Percentiles rank a stretch among this genome's conserved stretches.
phyloP scores from a whole-genome alignment of 2,329 filamentous ascomycete genomes.

The Colletotrichum costaricense region DNA sequence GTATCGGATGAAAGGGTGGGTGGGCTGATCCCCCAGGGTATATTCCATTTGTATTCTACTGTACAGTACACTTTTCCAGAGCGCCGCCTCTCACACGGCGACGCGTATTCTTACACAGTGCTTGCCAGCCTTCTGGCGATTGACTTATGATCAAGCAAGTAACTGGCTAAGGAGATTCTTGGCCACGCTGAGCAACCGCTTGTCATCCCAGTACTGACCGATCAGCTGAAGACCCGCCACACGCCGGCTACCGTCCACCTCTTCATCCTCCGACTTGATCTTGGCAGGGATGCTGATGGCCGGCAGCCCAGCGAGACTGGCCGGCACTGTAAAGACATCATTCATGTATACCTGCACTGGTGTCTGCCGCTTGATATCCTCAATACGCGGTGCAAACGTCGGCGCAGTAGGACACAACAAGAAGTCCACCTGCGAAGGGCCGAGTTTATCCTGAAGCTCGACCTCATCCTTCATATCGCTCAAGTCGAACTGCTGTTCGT shows the following conservation, averaged over 20 bases:
- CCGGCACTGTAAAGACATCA: constrained; percentile 95
- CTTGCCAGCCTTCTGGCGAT: neutral
- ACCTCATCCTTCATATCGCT: constrained; percentile 68
- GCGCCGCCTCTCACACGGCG: neutral
- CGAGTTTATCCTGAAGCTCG: constrained; percentile 65
- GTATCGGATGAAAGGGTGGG: neutral
- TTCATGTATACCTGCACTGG: constrained; percentile 87
- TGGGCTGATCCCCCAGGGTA: constrained; percentile 13
- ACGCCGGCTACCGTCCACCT: constrained; percentile 45
- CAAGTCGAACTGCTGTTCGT: constrained; percentile 64
- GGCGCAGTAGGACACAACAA: constrained; percentile 90
- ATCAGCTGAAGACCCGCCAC: constrained; percentile 77
- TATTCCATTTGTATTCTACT: constrained; percentile 4
- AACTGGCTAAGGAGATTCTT: constrained; percentile 52
- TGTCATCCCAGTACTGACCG: constrained; percentile 85
- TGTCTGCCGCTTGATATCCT: constrained; percentile 64
- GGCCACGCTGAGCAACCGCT: constrained; percentile 69
- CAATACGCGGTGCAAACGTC: constrained; percentile 74
- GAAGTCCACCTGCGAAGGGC: constrained; percentile 80
- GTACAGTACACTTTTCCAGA: constrained; percentile 13
- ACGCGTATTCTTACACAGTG: neutral
- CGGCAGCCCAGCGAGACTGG: constrained; percentile 90
- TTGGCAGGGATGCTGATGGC: constrained; percentile 86
- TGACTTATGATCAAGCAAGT: constrained; percentile 3
- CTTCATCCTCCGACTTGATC: constrained; percentile 64